Evolutionary conservation across 768 basidiomycete genomes (phyloP), one percentile per base, ranked within the genome.

Genomic region (Macrocybe gigantea): DNA sequence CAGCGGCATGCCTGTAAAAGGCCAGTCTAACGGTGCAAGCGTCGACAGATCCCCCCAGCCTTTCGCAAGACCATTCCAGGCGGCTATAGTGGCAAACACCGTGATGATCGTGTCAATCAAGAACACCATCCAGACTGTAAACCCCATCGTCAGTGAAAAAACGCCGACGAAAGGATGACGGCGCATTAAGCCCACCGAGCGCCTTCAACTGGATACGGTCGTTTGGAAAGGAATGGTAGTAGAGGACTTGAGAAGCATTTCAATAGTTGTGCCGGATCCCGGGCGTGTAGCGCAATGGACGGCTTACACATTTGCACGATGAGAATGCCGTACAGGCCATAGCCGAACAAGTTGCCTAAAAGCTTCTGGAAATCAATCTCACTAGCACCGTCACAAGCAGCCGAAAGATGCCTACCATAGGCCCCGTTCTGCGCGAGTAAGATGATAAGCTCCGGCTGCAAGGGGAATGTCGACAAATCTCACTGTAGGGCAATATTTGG

Each of bases 1-100:
- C 9, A 43, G 6, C 1, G 49, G 49, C 2, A 57, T n/a, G 4
- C 44, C 33, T 2, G 29, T 10, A 45, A 47, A 58, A 0, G 52
- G 13, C 56, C 56, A 58, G 45, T 55, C 38, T n/a, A 55, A 10
- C 13, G 14, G 7, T 30, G 33, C 10, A 22, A 53, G 37, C 9
- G 41, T 34, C 11, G 43, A 45, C 4, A 39, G 8, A 42, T 58
- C 36, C 1, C 54, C 54, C 56, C 56, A 58, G 3, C 51, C 49
- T 1, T 42, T 10, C 2, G 52, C 56, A 31, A 51, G 54, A 9
- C 29, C 39, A 3, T 50, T 47, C 54, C 54, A 58, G 30, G 52
- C 54, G 15, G 42, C 56, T 10, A 58, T 50, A 6, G 49, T 53
- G 30, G 44, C 35, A 29, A 55, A 42, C 2, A 56, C 36, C 6